Evolutionary conservation across 75 land plant genomes (phyloP).

Genomic region (Adiantum capillusveneris): DNA sequence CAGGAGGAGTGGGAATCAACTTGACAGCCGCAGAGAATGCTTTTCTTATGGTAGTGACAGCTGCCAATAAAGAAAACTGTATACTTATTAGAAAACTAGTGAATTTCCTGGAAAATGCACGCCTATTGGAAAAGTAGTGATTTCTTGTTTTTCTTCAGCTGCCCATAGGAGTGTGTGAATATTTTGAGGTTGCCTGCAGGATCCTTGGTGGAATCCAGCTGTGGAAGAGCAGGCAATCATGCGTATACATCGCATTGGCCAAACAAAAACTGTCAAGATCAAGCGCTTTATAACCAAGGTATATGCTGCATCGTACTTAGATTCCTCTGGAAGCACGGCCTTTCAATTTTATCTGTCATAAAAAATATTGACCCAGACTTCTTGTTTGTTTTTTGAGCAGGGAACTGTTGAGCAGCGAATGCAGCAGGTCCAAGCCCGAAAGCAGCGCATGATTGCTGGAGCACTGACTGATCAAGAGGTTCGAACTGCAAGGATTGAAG

Average conservation of each 20-base stretch:
- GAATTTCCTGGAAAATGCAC: too few relatives aligned
- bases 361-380: background rate
- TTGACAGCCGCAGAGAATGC: conserved; percentile 96
- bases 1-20: conserved; percentile 91
- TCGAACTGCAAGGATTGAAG: conserved; percentile 69
- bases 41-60: conserved; percentile 54
- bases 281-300: conserved; percentile 85
- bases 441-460: conserved; percentile 80
- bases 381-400: conserved; percentile 20
- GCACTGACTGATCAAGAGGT: conserved; percentile 88
- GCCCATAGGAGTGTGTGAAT: too few relatives aligned
- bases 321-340: background rate
- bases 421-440: conserved; percentile 77
- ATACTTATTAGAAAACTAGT: too few relatives aligned
- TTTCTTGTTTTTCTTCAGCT: too few relatives aligned
- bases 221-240: conserved; percentile 91
- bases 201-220: conserved; percentile 98
- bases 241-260: conserved; percentile 92
- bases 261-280: conserved; percentile 49
- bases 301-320: too few relatives aligned
- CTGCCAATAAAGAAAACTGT: too few relatives aligned
- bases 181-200: conserved; percentile 25
- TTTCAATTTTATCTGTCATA: background rate
- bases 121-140: too few relatives aligned
- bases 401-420: conserved; percentile 80